Conservation (phyloP, 2,329 filamentous ascomycete genomes). For the Fusarium tanahbumbuense region DNA sequence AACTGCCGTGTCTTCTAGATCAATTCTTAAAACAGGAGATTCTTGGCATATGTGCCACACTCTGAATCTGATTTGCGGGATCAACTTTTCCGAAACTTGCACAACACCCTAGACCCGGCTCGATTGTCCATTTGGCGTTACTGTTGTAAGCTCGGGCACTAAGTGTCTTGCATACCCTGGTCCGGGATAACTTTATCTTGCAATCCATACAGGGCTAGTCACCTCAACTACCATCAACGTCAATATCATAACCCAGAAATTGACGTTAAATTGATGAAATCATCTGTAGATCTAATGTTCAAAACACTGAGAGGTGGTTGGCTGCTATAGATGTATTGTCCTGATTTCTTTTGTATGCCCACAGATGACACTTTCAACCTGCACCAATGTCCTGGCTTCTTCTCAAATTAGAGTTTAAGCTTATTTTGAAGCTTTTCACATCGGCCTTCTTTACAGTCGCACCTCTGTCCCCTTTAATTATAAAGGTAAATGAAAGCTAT, state of each 20-base stretch:
- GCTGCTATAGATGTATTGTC: neutral
- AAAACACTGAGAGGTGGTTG: too few species aligned
- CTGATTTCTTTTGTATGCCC: neutral
- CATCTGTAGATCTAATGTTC: too few species aligned
- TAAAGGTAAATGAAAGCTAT: neutral
- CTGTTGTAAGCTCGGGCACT: neutral
- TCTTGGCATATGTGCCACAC: neutral
- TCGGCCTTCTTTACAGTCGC: neutral
- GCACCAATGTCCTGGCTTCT: too few species aligned
- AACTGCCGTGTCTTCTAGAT: neutral
- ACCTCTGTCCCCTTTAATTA: neutral
- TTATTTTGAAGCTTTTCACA: neutral
- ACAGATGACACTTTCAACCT: too few species aligned
- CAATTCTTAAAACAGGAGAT: neutral
- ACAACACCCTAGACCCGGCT: neutral
- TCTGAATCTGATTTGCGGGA: neutral
- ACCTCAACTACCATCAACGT: neutral
- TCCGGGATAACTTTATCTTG: neutral
- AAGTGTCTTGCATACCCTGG: neutral
- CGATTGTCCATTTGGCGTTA: neutral
- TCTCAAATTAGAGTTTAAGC: neutral
- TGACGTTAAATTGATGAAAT: neutral
- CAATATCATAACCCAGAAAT: neutral
- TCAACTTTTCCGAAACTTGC: neutral
- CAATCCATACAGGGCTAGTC: neutral